phyloP scores from a whole-genome alignment of 306 rosid species.

The Arachis stenosperma region DNA sequence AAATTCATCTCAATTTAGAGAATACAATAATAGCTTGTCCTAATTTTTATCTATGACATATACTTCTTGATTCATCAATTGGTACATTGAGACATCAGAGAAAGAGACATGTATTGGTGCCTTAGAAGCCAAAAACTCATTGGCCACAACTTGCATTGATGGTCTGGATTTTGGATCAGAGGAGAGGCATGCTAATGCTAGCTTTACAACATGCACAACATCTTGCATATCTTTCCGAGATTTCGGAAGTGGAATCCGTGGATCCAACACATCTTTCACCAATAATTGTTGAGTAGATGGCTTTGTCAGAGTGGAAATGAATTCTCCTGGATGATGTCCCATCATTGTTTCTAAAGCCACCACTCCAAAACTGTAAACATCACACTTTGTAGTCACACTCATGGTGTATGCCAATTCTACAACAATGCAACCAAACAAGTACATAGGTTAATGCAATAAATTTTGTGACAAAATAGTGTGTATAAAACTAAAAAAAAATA shows the following conservation, averaged over 20 bases:
- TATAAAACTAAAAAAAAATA: too few species aligned
- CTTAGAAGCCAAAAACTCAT: conserved; percentile 19
- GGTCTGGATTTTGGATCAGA: conserved; percentile 2
- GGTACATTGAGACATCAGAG: conserved; percentile 1
- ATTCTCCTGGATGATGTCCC: conserved; percentile 32
- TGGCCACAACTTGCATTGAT: conserved; percentile 26
- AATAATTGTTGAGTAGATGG: conserved; percentile 2
- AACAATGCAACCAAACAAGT: background rate
- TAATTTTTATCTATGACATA: background rate
- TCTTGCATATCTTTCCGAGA: conserved; percentile 28
- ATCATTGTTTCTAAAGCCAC: conserved; percentile 32
- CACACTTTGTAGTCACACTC: conserved; percentile 26
- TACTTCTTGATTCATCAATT: conserved; percentile 8
- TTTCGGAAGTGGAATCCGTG: background rate
- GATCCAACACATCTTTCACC: conserved; percentile 25
- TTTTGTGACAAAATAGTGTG: too few species aligned
- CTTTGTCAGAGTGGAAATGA: conserved; percentile 2
- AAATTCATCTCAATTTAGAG: too few species aligned
- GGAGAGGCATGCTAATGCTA: conserved; percentile 24
- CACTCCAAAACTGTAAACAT: conserved; percentile 38
- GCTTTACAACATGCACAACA: conserved; percentile 3
- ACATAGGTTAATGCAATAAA: background rate
- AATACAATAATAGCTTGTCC: background rate
- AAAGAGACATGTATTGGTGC: background rate
- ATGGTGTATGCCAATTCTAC: conserved; percentile 26